These are phyloP conservation scores for Pseudopyricularia javanii DNA, from an alignment of 2,329 filamentous ascomycete species.

Conservation along the genomic window DNA sequence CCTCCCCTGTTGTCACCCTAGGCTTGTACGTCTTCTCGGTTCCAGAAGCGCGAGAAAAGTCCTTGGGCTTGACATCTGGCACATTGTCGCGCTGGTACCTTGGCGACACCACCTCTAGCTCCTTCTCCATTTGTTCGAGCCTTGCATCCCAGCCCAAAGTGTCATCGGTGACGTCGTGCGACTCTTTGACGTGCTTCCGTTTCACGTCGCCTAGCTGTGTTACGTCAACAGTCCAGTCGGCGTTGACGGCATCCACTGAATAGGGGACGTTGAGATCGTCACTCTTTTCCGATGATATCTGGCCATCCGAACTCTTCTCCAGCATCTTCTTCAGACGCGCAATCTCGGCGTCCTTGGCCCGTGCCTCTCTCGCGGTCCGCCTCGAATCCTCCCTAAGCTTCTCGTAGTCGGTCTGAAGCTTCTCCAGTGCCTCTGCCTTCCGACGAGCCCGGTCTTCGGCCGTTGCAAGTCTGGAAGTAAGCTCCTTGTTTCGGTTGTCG, in stretches of 20 bases:
- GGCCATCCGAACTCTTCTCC: background rate
- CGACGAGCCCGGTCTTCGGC: conserved; percentile 16
- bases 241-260: background rate
- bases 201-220: conserved; percentile 1
- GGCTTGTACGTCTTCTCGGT: no score
- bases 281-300: background rate
- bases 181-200: background rate
- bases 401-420: conserved; percentile 34
- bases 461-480: conserved; percentile 16
- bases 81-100: background rate
- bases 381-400: conserved; percentile 40
- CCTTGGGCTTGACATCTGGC: background rate
- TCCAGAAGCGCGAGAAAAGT: no score
- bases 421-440: conserved; percentile 39
- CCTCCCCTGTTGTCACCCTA: no score
- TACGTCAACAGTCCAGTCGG: conserved; percentile 1
- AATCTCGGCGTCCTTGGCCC: conserved; percentile 45
- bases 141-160: background rate
- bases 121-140: background rate
- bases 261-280: background rate
- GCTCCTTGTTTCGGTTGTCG: conserved; percentile 13
- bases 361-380: conserved; percentile 39
- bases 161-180: background rate
- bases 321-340: conserved; percentile 35
- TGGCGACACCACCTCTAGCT: background rate